phyloP scores from a whole-genome alignment of 176 grass and related monocot species.

The Metroxylon sagu region DNA sequence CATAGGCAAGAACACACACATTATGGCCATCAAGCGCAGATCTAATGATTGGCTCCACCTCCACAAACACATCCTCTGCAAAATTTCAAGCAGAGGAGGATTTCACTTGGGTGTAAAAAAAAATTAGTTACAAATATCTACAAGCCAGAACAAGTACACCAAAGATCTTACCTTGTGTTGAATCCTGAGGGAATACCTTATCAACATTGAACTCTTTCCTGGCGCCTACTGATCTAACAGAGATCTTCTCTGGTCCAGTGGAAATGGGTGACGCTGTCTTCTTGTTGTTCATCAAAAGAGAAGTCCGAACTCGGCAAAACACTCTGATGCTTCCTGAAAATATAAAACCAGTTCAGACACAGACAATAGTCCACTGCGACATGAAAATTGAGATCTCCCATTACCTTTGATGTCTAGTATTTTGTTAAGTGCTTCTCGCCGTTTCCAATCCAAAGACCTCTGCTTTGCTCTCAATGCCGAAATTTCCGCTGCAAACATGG shows the following conservation, averaged over 20 bases:
- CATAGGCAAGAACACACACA: conserved; percentile 70
- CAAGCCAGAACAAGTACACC: too few relatives aligned
- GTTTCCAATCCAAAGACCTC: conserved; percentile 39
- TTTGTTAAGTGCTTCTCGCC: conserved; percentile 50
- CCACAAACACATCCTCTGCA: conserved; percentile 59
- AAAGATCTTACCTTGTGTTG: conserved; percentile 62
- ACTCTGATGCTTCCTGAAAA: conserved; percentile 81
- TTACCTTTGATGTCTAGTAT: conserved; percentile 90
- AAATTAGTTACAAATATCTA: too few relatives aligned
- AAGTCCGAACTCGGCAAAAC: conserved; percentile 60
- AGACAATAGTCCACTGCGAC: neutral
- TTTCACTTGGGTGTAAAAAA: neutral
- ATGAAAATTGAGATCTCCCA: neutral
- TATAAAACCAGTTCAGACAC: neutral
- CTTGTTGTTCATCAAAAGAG: conserved; percentile 20
- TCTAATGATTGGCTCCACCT: conserved; percentile 67
- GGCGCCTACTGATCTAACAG: conserved; percentile 41
- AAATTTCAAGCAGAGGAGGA: conserved; percentile 1
- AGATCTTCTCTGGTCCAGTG: conserved; percentile 46
- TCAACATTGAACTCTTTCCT: conserved; percentile 72
- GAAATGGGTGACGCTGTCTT: conserved; percentile 29
- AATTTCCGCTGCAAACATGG: conserved; percentile 51
- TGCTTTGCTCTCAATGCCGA: conserved; percentile 35
- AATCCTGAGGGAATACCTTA: conserved; percentile 52
- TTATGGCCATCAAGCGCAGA: conserved; percentile 82